Conservation (phyloP, 192 early-diverging fungal genomes). For the Coemansia sp. region DNA sequence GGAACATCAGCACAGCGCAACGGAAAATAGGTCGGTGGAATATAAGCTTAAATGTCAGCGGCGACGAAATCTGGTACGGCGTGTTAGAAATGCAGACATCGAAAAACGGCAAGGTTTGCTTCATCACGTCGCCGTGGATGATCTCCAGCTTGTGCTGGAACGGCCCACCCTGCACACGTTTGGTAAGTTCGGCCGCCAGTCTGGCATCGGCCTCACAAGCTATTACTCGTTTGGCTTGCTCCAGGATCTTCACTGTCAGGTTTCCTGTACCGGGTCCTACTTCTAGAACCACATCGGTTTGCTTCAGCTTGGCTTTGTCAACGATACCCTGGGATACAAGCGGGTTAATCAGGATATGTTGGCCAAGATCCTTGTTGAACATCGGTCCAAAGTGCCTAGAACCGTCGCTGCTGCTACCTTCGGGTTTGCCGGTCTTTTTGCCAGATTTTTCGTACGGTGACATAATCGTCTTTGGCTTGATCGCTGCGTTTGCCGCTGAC, state of each 20-base stretch:
- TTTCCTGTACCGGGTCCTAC: slow-evolving; percentile 99
- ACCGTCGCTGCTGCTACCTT: slow-evolving; percentile 16
- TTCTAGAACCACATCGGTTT: slow-evolving; percentile 83
- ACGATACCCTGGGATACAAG: slow-evolving; percentile 94
- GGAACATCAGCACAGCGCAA: slow-evolving; percentile 97
- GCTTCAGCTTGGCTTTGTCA: slow-evolving; percentile 79
- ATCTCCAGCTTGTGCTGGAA: slow-evolving; percentile 73
- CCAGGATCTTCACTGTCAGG: slow-evolving; percentile 91
- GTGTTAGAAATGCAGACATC: slow-evolving; percentile 99
- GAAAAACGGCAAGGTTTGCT: slow-evolving; percentile 94
- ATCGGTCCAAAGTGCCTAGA: slow-evolving; percentile 74
- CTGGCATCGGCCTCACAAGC: slow-evolving; percentile 97
- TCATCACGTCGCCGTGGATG: slow-evolving; percentile 97
- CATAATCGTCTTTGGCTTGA: slow-evolving; percentile 45
- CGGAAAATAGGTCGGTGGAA: slow-evolving; percentile 91
- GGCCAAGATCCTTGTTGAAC: slow-evolving; percentile 96
- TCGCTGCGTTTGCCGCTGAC: slow-evolving; percentile 38
- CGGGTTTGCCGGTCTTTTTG: slow-evolving; percentile 8
- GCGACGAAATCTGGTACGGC: slow-evolving; percentile 95
- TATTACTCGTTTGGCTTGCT: slow-evolving; percentile 88
- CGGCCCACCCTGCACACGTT: slow-evolving; percentile 90
- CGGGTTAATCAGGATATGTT: slow-evolving; percentile 99
- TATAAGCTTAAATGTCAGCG: slow-evolving; percentile 92
- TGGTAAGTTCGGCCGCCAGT: slow-evolving; percentile 92
- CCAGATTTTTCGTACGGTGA: slow-evolving; percentile 41